Evolutionary conservation across 768 basidiomycete species (phyloP).

Genomic region (Lactarius indigo): DNA sequence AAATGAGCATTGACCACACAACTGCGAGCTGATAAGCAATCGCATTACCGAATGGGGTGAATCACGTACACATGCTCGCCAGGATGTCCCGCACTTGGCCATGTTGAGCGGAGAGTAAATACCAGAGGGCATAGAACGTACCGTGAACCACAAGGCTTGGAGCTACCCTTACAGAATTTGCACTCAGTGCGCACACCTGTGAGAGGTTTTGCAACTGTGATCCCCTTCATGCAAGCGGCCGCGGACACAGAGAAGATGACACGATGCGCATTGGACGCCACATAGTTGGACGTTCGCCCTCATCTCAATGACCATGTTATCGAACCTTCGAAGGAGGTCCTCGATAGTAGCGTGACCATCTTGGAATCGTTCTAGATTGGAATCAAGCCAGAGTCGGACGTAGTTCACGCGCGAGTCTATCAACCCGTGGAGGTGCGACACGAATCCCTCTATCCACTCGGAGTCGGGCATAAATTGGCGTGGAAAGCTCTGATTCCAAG

Average conservation of each 20-base stretch:
- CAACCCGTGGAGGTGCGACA: conserved; percentile 37
- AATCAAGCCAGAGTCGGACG: conserved; percentile 49
- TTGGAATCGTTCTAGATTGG: conserved; percentile 49
- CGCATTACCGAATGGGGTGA: too few species aligned
- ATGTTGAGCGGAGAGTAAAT: background rate
- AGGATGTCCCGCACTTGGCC: conserved; percentile 53
- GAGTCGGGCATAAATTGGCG: conserved; percentile 39
- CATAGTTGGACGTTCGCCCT: conserved; percentile 47
- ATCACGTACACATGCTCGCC: conserved; percentile 50
- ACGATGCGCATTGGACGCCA: conserved; percentile 43
- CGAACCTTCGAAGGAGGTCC: conserved; percentile 42
- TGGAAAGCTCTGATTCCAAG: conserved; percentile 33
- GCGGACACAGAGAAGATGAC: conserved; percentile 48
- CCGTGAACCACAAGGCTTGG: conserved; percentile 44
- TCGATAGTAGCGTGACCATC: conserved; percentile 42
- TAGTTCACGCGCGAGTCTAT: conserved; percentile 44
- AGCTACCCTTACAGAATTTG: conserved; percentile 38
- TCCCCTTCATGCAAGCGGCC: conserved; percentile 41
- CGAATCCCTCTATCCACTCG: conserved; percentile 41
- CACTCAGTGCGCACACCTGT: conserved; percentile 45
- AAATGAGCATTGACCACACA: conserved; percentile 50
- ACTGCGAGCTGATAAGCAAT: conserved; percentile 32
- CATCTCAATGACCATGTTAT: conserved; percentile 43
- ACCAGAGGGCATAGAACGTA: conserved; percentile 31
- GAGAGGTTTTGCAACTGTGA: conserved; percentile 52